A percentile compares a stretch with the other conserved stretches of the same genome.
phyloP scores from a whole-genome alignment of 2,329 filamentous ascomycete species.

The Chrysosphaeria jannelii region DNA sequence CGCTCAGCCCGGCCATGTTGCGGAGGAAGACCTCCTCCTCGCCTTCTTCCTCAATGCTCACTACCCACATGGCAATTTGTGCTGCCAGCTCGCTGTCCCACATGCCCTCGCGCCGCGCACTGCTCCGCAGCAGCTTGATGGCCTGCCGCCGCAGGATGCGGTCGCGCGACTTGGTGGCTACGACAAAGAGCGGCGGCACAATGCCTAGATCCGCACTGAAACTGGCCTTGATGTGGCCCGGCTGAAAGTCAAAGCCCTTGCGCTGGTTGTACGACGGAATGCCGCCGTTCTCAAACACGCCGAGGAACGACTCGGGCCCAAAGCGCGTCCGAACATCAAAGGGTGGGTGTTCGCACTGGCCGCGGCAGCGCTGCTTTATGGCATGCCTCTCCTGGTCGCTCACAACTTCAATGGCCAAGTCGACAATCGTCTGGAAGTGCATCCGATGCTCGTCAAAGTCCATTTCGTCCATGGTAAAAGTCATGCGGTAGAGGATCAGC shows the following conservation, averaged over 20 bases:
- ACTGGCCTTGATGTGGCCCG: conserved; percentile 23
- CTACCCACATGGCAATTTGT: conserved; percentile 23
- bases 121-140: conserved; percentile 26
- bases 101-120: conserved; percentile 32
- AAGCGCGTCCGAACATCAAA: too few species aligned
- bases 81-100: conserved; percentile 34
- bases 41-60: conserved; percentile 21
- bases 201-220: conserved; percentile 35
- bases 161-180: conserved; percentile 35
- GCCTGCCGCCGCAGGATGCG: conserved; percentile 24
- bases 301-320: too few species aligned
- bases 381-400: conserved; percentile 23
- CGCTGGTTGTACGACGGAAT: conserved; percentile 9
- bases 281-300: too few species aligned
- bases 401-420: conserved; percentile 26
- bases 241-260: conserved; percentile 13
- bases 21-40: conserved; percentile 6
- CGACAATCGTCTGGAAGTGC: conserved; percentile 23
- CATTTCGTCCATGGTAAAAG: conserved; percentile 25
- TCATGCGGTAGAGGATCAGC: conserved; percentile 25
- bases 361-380: conserved; percentile 14
- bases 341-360: too few species aligned
- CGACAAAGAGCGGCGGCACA: conserved; percentile 30
- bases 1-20: conserved; percentile 1
- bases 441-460: conserved; percentile 23